Base-by-base conservation (phyloP, 176 grass and related monocot genomes). In the Cocos nucifera region DNA sequence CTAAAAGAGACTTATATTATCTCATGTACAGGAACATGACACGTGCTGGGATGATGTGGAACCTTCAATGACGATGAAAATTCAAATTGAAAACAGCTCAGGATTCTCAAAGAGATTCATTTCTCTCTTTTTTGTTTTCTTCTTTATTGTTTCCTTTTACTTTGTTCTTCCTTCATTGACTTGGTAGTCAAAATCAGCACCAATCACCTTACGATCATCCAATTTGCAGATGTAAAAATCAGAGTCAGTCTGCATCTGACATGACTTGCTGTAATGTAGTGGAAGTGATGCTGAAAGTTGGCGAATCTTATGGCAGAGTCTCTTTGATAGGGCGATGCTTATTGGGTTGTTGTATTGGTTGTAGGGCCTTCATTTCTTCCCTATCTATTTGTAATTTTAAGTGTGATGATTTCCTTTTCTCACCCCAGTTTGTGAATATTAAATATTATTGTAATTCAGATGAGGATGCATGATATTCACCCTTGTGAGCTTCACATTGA, bases 11-110 rank as follows among this genome's bases (percentile, higher is more conserved):
- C 77, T 4, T 70, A 51, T 71, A 51, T 71, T 85, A 15, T 55
- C 39, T 64, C 58, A 52, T 48, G 32, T 64, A 71, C 82, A 90
- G 87, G 58, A 83, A 79, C 30, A 75, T 74, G 61, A 59, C 75
- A 19, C 62, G 78, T 17, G 73, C 82, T 64, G 79, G 5, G 61
- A 70, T 86, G 72, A 63, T 66, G 4, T 77, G 66, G 26, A 82
- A 86, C 39, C 18, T 71, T 63, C 77, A 89, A 64, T 84, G 52
- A 73, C 56, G 30, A 77, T 67, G 27, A 23, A 21, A 32, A 35
- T 6, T 35, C 32, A 35, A 35, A 35, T 35, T 10, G 32, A 61
- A 18, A 58, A 8, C 64, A 55, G 69, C 48, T 17, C 62, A 20
- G 62, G 55, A 55, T 69, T 56, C 49, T 57, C 30, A 53, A 54